Evolutionary conservation across 2,329 filamentous ascomycete genomes (phyloP), one percentile per base, ranked within the genome.

Genomic region (Xylariomycetidae sp.): DNA sequence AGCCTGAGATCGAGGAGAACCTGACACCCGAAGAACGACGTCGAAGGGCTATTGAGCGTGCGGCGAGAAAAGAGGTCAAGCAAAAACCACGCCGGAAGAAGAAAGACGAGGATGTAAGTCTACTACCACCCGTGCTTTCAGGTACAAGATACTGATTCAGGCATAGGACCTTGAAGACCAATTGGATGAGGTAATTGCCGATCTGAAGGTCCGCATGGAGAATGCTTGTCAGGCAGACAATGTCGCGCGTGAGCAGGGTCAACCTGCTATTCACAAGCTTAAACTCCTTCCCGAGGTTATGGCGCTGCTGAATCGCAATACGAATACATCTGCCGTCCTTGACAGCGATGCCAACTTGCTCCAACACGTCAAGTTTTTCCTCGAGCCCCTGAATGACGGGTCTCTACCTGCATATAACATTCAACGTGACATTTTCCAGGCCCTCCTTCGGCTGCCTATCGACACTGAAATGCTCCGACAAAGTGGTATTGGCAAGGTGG

Each of bases 321-420:
- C 85, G 34, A 78, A 90, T 17, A 86, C 85, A 54, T 74, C 87
- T 48, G 84, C 85, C 18, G 81, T 97, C 31, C 80, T 96, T 25
- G 90, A 96, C 48, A 90, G 90, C 0, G 92, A 98, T 54, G 94
- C 85, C 55, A 96, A 97, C 65, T 84, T 98, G 42, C 69, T 98
- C 25, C 88, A 94, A 62, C 86, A 89, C 11, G 88, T 98, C 53
- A 88, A 90, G 56, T 97, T 94, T 73, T 97, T 97, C 72, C 76
- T 98, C 15, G 92, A 98, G 58, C 92, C 92, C 1, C 74, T 97
- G 28, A 88, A 90, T 50, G 90, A 97, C 56, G 92, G 90, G 37
- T 90, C 87, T 40, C 74, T 98, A 31, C 92, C 92, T 0, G 90
- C 92, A 18, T 98, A 96, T 66, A 92, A 92, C 57, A 97, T 98